Percentiles rank a stretch among this genome's conserved stretches.
Evolutionary conservation across 2,329 filamentous ascomycete genomes (phyloP).

Genomic region (Monilinia fructicola): DNA sequence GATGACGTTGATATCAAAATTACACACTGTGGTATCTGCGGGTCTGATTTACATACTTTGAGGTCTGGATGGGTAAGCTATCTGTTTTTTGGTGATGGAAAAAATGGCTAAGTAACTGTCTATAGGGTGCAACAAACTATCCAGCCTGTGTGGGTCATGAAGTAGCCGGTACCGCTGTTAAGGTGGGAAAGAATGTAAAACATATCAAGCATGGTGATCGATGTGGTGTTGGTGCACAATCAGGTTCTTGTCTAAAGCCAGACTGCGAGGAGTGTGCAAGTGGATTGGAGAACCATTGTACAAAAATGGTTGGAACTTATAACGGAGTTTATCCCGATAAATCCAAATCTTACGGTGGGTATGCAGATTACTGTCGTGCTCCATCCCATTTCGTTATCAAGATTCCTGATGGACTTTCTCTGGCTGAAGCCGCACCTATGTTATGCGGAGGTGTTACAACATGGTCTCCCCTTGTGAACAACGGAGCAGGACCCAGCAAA

Average conservation of each 20-base stretch:
- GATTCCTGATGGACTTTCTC: slow-evolving; percentile 21
- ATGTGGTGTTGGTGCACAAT: slow-evolving; percentile 53
- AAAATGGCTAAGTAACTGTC: neutral
- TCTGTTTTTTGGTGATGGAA: slow-evolving; percentile 30
- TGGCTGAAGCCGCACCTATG: slow-evolving; percentile 22
- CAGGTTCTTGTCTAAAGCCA: slow-evolving; percentile 37
- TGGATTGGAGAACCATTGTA: slow-evolving; percentile 19
- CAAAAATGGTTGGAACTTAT: slow-evolving; percentile 14
- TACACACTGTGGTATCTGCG: slow-evolving; percentile 53
- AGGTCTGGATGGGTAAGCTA: slow-evolving; percentile 37
- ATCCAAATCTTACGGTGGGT: slow-evolving; percentile 21
- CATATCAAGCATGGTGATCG: slow-evolving; percentile 54
- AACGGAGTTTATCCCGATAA: slow-evolving; percentile 19
- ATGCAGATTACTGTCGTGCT: slow-evolving; percentile 22
- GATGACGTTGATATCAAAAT: slow-evolving; percentile 53
- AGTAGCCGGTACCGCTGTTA: slow-evolving; percentile 49
- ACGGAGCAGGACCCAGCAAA: slow-evolving; percentile 43
- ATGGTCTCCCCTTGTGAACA: slow-evolving; percentile 19
- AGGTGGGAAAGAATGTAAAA: slow-evolving; percentile 46
- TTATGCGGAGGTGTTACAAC: slow-evolving; percentile 21
- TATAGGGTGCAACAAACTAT: slow-evolving; percentile 17
- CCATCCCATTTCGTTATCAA: slow-evolving; percentile 22
- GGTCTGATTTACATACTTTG: slow-evolving; percentile 42
- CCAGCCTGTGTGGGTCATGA: slow-evolving; percentile 52
- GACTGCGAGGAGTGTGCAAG: slow-evolving; percentile 25